phyloP scores from a whole-genome alignment of 2,329 filamentous ascomycete genomes.

The Lachnellula subtilissima region DNA sequence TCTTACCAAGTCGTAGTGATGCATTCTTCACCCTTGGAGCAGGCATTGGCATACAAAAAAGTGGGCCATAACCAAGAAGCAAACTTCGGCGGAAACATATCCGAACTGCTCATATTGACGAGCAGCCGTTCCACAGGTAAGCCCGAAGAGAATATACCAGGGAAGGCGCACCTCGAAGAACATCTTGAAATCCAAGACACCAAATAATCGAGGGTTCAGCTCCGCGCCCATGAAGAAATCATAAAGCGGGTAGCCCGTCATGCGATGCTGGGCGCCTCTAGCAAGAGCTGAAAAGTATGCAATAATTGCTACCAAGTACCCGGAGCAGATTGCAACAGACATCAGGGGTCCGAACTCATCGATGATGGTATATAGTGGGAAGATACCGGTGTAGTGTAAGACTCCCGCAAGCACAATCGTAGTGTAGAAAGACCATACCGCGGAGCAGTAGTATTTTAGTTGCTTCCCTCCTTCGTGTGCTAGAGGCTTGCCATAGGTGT shows the following conservation, averaged over 20 bases:
- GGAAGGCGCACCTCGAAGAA: constrained; percentile 91
- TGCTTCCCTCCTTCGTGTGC: constrained; percentile 78
- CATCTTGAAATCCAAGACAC: constrained; percentile 87
- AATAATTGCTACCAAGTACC: constrained; percentile 74
- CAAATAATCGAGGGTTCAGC: constrained; percentile 80
- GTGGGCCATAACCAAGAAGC: constrained; percentile 82
- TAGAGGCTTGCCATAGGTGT: constrained; percentile 81
- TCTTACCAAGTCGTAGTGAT: constrained; percentile 76
- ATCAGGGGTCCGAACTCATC: constrained; percentile 94
- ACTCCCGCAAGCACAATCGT: constrained; percentile 67
- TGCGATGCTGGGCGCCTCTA: constrained; percentile 81
- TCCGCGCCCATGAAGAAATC: constrained; percentile 92
- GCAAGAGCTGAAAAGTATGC: constrained; percentile 81
- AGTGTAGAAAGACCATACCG: constrained; percentile 78
- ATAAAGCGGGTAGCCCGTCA: constrained; percentile 78
- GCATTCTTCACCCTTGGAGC: constrained; percentile 85
- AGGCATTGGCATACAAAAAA: constrained; percentile 88
- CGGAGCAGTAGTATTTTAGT: constrained; percentile 92
- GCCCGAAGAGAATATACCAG: constrained; percentile 84
- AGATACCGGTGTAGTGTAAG: constrained; percentile 78
- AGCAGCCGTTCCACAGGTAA: constrained; percentile 70
- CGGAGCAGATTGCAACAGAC: constrained; percentile 87
- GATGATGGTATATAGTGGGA: constrained; percentile 85
- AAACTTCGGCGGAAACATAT: constrained; percentile 79
- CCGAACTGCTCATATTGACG: constrained; percentile 82